A percentile compares a stretch with the other conserved stretches of the same genome.
Evolutionary conservation across 2,329 filamentous ascomycete genomes (phyloP).

Genomic region (Neopestalotiopsis clavispora): DNA sequence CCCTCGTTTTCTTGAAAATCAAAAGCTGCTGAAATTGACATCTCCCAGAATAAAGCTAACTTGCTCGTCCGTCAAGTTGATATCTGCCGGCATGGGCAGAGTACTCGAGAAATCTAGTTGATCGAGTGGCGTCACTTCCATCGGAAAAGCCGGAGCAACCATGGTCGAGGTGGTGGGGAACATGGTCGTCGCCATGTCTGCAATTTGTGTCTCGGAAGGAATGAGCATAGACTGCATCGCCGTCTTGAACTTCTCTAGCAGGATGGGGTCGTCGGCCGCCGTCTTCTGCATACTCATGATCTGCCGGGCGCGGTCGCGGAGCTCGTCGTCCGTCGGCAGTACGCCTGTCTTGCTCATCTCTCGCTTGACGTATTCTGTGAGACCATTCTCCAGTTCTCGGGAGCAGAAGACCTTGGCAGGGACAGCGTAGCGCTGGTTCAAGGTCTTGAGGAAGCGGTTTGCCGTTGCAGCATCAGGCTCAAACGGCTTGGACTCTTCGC

Average conservation of each 20-base stretch:
- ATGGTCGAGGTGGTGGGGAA: neutral
- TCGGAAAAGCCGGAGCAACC: neutral
- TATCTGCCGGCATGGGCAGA: neutral
- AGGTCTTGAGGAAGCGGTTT: slow-evolving; percentile 52
- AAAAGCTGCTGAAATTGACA: slow-evolving; percentile 4
- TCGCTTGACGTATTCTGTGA: slow-evolving; percentile 52
- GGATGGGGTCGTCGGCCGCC: slow-evolving; percentile 56
- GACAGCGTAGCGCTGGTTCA: slow-evolving; percentile 48
- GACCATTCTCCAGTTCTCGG: slow-evolving; percentile 60
- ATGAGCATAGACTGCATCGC: neutral
- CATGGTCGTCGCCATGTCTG: neutral
- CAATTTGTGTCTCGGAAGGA: neutral
- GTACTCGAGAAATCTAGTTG: neutral
- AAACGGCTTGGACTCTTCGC: slow-evolving; percentile 45
- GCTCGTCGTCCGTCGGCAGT: slow-evolving; percentile 53
- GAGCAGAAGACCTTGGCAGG: slow-evolving; percentile 62
- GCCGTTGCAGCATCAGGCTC: slow-evolving; percentile 49
- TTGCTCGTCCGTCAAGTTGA: slow-evolving; percentile 10
- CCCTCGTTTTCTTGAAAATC: neutral
- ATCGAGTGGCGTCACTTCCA: neutral
- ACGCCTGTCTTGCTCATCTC: slow-evolving; percentile 42
- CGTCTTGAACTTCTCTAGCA: slow-evolving; percentile 59
- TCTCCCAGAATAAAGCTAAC: slow-evolving; percentile 13
- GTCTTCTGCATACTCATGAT: slow-evolving; percentile 53
- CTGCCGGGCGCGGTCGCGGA: slow-evolving; percentile 52